Evolutionary conservation across 2,329 filamentous ascomycete genomes (phyloP).

Genomic region (Mycosphaerella arachidis): DNA sequence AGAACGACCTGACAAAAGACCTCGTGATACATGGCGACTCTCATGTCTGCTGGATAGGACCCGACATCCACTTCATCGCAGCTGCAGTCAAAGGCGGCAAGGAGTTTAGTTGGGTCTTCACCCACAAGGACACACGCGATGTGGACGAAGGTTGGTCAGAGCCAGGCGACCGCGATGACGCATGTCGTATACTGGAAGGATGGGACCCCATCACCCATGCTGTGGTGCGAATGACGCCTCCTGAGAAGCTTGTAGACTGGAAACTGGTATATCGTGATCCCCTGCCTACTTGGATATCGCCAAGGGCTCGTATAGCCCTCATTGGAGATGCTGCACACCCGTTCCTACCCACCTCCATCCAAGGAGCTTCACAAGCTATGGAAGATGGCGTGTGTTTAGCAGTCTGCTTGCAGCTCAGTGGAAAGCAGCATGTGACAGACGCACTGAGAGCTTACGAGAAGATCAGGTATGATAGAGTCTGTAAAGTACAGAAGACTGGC

Average conservation of each 20-base stretch:
- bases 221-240: slow-evolving; percentile 41
- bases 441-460: slow-evolving; percentile 23
- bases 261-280: slow-evolving; percentile 55
- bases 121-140: slow-evolving; percentile 46
- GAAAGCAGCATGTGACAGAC: slow-evolving; percentile 36
- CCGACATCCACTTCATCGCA: slow-evolving; percentile 51
- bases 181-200: slow-evolving; percentile 40
- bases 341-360: slow-evolving; percentile 51
- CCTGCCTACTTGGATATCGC: slow-evolving; percentile 51
- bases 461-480: slow-evolving; percentile 26
- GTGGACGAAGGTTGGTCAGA: slow-evolving; percentile 48
- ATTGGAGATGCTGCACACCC: slow-evolving; percentile 54
- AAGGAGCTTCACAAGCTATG: slow-evolving; percentile 52
- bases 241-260: slow-evolving; percentile 45
- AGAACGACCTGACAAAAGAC: slow-evolving; percentile 50
- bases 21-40: slow-evolving; percentile 52
- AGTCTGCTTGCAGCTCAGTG: slow-evolving; percentile 43
- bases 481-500: slow-evolving; percentile 15
- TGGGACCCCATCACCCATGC: slow-evolving; percentile 46
- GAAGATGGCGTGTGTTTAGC: slow-evolving; percentile 50
- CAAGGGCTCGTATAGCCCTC: slow-evolving; percentile 47
- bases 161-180: slow-evolving; percentile 38
- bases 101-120: slow-evolving; percentile 54
- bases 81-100: slow-evolving; percentile 50
- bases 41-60: slow-evolving; percentile 51